Evolutionary conservation across 306 rosid species (phyloP), one percentile per base, ranked within the genome.

Genomic region (Oxytropis ochrocephala): DNA sequence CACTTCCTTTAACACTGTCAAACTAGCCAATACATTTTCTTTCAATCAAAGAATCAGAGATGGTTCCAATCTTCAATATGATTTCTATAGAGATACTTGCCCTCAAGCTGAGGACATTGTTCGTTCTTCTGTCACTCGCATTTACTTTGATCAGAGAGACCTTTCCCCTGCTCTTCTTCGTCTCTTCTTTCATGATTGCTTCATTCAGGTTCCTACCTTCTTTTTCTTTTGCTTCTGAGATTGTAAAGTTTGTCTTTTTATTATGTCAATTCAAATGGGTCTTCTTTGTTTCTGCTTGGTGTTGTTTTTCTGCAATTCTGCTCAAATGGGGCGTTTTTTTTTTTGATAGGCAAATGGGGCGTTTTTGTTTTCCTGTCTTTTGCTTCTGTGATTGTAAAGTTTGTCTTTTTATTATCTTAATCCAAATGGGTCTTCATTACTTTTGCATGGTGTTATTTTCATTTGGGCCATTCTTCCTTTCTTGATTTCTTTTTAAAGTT

Each of bases 101-200:
- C 92, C 98, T 10, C 72, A 83, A 7, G 96, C 95, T 0, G 91
- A 94, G 69, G 41, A 4, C 33, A 76, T 81, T 16, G 80, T 85
- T 16, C 82, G 92, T 44, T 82, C 89, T 0, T 46, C 76, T 2
- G 75, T 88, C 35, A 72, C 90, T 64, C 82, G 77, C 44, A 36
- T 90, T 5, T 84, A 84, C 84, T 67, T 74, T 16, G 83, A 70
- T 12, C 85, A 81, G 2, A 69, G 79, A 16, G 83, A 85, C 7
- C 77, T 81, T 27, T 74, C 96, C 1, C 78, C 96, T 0, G 83
- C 88, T 64, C 84, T 94, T 13, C 86, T 94, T 7, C 91, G 97
- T 46, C 96, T 94, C 57, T 88, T 87, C 81, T 94, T 94, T 72
- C 98, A 90, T 24, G 97, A 90, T 8, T 94, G 98, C 87, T 90